Conservation (phyloP, 2,329 filamentous ascomycete genomes). For the Pseudocercospora pini-densiflorae region DNA sequence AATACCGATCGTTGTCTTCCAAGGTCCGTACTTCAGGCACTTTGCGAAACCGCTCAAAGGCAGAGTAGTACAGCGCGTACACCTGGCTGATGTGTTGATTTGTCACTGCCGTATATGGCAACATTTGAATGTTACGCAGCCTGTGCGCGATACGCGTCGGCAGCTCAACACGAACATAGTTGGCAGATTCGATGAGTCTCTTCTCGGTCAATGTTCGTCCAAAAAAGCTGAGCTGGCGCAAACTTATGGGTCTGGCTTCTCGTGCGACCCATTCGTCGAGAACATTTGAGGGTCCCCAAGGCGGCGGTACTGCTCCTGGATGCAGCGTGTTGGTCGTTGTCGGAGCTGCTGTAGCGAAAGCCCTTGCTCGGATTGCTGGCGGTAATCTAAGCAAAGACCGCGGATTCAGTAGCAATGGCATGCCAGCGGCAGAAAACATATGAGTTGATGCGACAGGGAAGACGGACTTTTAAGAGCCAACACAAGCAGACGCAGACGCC, state of each 20-base stretch:
- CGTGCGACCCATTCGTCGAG: slow-evolving; percentile 83
- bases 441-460: background rate
- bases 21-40: slow-evolving; percentile 81
- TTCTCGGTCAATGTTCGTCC: slow-evolving; percentile 89
- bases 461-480: background rate
- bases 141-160: slow-evolving; percentile 89
- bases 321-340: slow-evolving; percentile 5
- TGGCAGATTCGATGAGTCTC: slow-evolving; percentile 89
- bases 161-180: slow-evolving; percentile 95
- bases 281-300: slow-evolving; percentile 62
- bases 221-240: slow-evolving; percentile 97
- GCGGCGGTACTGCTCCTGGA: slow-evolving; percentile 46
- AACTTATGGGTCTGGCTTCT: slow-evolving; percentile 91
- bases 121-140: slow-evolving; percentile 93
- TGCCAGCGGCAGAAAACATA: background rate
- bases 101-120: slow-evolving; percentile 95
- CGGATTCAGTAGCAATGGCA: background rate
- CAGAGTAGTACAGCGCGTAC: slow-evolving; percentile 94
- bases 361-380: slow-evolving; percentile 17
- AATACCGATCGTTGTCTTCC: slow-evolving; percentile 88
- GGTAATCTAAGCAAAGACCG: slow-evolving; percentile 12
- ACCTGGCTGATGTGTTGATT: slow-evolving; percentile 93
- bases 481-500: background rate
- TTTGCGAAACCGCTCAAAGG: slow-evolving; percentile 89
- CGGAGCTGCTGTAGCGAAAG: slow-evolving; percentile 24